A percentile compares a stretch with the other conserved stretches of the same genome.
Evolutionary conservation across 2,329 filamentous ascomycete genomes (phyloP).

Genomic region (Apiospora malaysiana): DNA sequence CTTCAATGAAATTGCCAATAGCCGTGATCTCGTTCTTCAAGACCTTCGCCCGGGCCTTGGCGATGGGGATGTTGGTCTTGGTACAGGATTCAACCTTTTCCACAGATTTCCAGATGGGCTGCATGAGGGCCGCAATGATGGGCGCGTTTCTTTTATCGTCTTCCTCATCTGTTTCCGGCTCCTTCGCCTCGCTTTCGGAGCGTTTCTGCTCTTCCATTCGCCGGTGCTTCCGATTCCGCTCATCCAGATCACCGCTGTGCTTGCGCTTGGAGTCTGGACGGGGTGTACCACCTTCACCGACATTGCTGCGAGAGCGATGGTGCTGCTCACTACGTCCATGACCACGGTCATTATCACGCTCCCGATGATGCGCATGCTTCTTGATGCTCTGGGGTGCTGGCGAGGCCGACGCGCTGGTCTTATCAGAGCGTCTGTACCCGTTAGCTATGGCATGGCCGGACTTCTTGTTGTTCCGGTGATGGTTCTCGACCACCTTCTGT

Average conservation of each 20-base stretch:
- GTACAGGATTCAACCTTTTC: constrained; percentile 41
- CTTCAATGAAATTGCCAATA: constrained; percentile 43
- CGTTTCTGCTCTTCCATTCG: constrained; percentile 53
- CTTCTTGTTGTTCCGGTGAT: constrained; percentile 94
- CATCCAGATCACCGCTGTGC: constrained; percentile 59
- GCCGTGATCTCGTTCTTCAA: constrained; percentile 42
- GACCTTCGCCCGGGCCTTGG: constrained; percentile 42
- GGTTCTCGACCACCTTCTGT: constrained; percentile 85
- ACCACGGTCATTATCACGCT: constrained; percentile 53
- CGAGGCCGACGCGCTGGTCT: constrained; percentile 69
- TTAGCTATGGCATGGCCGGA: constrained; percentile 55
- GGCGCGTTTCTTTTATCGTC: constrained; percentile 39
- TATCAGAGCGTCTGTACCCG: constrained; percentile 65
- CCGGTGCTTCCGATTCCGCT: constrained; percentile 57
- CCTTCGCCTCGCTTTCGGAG: constrained; percentile 44
- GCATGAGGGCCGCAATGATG: constrained; percentile 41
- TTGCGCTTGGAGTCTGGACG: constrained; percentile 66
- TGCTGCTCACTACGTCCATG: constrained; percentile 53
- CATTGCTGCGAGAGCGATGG: constrained; percentile 56
- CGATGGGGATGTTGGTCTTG: constrained; percentile 41
- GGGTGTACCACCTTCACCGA: constrained; percentile 53
- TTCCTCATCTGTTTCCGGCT: constrained; percentile 46
- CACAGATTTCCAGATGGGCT: constrained; percentile 41
- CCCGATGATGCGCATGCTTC: constrained; percentile 51
- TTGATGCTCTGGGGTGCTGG: constrained; percentile 65